These are phyloP conservation scores for Flaveria robusta DNA, from an alignment of 129 eudicot species.

Conservation along the genomic window DNA sequence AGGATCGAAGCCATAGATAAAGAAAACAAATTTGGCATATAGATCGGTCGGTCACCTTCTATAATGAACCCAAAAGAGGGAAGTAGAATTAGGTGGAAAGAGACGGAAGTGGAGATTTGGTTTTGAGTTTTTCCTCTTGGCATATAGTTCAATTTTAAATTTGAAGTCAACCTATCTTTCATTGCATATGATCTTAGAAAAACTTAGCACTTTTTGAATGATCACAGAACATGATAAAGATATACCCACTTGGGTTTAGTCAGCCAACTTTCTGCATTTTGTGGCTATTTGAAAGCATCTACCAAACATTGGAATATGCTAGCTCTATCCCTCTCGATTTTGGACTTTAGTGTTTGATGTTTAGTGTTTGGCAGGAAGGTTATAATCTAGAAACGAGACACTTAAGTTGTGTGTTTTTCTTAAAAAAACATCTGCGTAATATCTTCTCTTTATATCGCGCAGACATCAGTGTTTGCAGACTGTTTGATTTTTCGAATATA, in stretches of 20 bases:
- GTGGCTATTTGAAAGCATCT: conserved; percentile 15
- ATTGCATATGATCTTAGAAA: background rate
- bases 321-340: conserved; percentile 28
- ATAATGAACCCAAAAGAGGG: background rate
- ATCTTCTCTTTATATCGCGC: no score
- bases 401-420: no score
- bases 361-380: background rate
- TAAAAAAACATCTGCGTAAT: no score
- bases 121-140: conserved; percentile 7
- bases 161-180: conserved; percentile 7
- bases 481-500: no score
- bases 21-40: background rate
- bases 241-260: conserved; percentile 8
- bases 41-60: background rate
- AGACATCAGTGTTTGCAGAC: no score
- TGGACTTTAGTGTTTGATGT: conserved; percentile 21
- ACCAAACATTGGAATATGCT: conserved; percentile 19
- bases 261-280: background rate
- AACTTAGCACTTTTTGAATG: background rate
- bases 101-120: conserved; percentile 1
- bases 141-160: conserved; percentile 1
- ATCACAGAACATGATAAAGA: conserved; percentile 1
- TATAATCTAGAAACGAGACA: background rate
- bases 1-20: background rate
- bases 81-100: background rate